These are phyloP conservation scores for Pyricularia sp. DNA, from an alignment of 2,329 filamentous ascomycete genomes.

Conservation along the genomic window DNA sequence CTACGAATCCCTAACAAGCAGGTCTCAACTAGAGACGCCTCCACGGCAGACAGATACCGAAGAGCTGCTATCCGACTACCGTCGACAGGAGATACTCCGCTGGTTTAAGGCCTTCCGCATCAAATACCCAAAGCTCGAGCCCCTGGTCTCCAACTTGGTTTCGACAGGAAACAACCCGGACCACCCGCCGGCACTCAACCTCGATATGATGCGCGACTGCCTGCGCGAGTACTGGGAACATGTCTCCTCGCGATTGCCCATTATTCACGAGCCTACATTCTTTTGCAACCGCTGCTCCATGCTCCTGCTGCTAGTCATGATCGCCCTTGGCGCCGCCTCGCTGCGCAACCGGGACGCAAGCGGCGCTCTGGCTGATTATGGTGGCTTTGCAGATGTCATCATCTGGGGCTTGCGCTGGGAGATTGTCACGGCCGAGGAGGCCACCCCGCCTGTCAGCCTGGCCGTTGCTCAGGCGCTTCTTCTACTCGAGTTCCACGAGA, in stretches of 20 bases:
- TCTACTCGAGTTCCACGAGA: slow-evolving; percentile 76
- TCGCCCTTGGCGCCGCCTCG: slow-evolving; percentile 75
- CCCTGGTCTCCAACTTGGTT: slow-evolving; percentile 21
- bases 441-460: slow-evolving; percentile 71
- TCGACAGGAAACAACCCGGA: slow-evolving; percentile 25
- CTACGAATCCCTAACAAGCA: slow-evolving; percentile 37
- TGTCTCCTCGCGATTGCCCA: slow-evolving; percentile 77
- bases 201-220: slow-evolving; percentile 79
- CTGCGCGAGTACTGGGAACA: slow-evolving; percentile 81
- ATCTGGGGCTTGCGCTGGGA: slow-evolving; percentile 70
- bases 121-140: slow-evolving; percentile 31
- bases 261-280: slow-evolving; percentile 83
- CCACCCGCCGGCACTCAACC: slow-evolving; percentile 45
- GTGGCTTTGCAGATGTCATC: slow-evolving; percentile 47
- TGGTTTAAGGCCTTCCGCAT: slow-evolving; percentile 33
- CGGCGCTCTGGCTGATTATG: slow-evolving; percentile 35
- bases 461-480: slow-evolving; percentile 84
- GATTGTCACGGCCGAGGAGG: slow-evolving; percentile 73
- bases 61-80: slow-evolving; percentile 32
- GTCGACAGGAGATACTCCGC: slow-evolving; percentile 33
- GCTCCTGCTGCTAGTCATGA: slow-evolving; percentile 69
- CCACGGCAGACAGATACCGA: slow-evolving; percentile 28
- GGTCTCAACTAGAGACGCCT: slow-evolving; percentile 35
- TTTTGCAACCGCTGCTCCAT: slow-evolving; percentile 69
- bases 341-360: slow-evolving; percentile 55